Conservation (phyloP, 441 rosid genomes). For the Populus tomentosa region DNA sequence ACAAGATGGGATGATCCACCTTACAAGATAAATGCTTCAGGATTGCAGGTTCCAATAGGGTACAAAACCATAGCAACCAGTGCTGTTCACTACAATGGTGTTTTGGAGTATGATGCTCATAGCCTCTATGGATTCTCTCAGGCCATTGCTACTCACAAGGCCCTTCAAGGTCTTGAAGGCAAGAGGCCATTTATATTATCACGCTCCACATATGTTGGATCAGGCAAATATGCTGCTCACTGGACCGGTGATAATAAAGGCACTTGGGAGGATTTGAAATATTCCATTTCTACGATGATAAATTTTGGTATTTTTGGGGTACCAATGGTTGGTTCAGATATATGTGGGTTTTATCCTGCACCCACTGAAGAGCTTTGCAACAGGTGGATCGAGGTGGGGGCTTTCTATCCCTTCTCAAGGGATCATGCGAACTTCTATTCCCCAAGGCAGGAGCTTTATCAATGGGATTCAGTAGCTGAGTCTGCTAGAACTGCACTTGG, state of each 20-base stretch:
- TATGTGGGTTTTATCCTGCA: constrained; percentile 88
- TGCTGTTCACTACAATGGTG: constrained; percentile 86
- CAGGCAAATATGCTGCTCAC: constrained; percentile 86
- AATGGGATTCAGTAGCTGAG: constrained; percentile 74
- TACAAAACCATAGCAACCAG: constrained; percentile 93
- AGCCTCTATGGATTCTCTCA: constrained; percentile 91
- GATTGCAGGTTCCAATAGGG: constrained; percentile 60
- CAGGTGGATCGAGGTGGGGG: constrained; percentile 95
- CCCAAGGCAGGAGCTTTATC: constrained; percentile 96
- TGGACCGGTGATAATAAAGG: constrained; percentile 98
- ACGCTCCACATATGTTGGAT: constrained; percentile 85
- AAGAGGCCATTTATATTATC: constrained; percentile 89
- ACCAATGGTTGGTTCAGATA: constrained; percentile 96
- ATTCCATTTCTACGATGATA: constrained; percentile 81
- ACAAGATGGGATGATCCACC: constrained; percentile 98
- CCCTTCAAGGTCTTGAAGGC: constrained; percentile 62
- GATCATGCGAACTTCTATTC: constrained; percentile 94
- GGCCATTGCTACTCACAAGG: constrained; percentile 84
- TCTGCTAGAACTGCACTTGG: constrained; percentile 95
- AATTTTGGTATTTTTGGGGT: constrained; percentile 95
- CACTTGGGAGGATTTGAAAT: constrained; percentile 82
- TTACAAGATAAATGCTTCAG: constrained; percentile 91
- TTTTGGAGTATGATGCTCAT: constrained; percentile 89
- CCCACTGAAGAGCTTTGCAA: constrained; percentile 96
- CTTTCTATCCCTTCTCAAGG: constrained; percentile 92